Conservation (phyloP, 2,329 filamentous ascomycete genomes). For the Pyricularia sp. region DNA sequence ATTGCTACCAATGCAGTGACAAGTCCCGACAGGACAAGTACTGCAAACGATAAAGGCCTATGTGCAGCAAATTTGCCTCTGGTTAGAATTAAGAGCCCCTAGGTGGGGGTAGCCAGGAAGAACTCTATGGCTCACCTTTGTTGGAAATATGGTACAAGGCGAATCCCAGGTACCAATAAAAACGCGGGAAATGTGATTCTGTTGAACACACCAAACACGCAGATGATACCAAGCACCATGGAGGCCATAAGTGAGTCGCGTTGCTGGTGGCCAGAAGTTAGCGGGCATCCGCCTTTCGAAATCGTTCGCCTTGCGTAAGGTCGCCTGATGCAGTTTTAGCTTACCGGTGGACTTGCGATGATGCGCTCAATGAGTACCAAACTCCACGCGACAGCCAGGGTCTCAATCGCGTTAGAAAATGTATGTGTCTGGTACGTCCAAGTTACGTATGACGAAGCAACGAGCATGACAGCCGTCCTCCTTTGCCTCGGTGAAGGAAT, state of each 20-base stretch:
- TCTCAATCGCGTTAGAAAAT: constrained; percentile 96
- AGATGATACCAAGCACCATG: constrained; percentile 64
- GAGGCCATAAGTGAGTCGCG: constrained; percentile 65
- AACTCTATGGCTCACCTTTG: constrained; percentile 47
- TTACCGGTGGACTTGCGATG: constrained; percentile 55
- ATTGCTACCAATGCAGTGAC: constrained; percentile 62
- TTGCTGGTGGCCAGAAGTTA: constrained; percentile 36
- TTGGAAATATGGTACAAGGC: constrained; percentile 72
- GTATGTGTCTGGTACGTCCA: constrained; percentile 99
- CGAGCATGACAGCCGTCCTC: constrained; percentile 63
- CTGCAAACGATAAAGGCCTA: constrained; percentile 47
- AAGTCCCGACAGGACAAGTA: constrained; percentile 51
- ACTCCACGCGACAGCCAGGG: constrained; percentile 83
- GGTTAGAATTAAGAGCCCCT: constrained; percentile 4
- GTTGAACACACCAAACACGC: constrained; percentile 84
- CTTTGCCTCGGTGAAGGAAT: constrained; percentile 62
- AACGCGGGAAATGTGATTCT: constrained; percentile 96
- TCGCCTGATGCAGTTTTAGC: constrained; percentile 13
- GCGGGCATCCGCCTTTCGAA: not conserved
- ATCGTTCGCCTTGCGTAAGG: not conserved
- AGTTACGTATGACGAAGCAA: constrained; percentile 93
- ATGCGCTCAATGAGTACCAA: constrained; percentile 85
- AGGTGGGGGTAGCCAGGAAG: not conserved
- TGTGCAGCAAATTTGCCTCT: constrained; percentile 8
- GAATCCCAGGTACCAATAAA: constrained; percentile 68